These are phyloP conservation scores for Yarrowia sp. DNA, from an alignment of 805 yeast species.

Conservation along the genomic window DNA sequence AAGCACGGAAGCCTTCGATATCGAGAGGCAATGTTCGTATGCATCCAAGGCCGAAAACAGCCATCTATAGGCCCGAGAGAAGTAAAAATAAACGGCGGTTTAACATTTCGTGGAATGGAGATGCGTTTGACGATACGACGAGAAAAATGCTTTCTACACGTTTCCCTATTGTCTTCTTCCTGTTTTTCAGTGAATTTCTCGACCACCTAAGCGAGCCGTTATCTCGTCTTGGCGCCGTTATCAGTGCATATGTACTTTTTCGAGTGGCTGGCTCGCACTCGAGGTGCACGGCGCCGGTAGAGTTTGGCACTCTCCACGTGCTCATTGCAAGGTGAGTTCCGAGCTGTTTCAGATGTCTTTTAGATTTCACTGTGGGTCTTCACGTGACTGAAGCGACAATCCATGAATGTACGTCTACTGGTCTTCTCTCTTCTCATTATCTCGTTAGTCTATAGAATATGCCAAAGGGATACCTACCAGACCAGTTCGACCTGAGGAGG, in stretches of 20 bases:
- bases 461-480: slow-evolving; percentile 2
- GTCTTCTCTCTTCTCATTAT: not conserved
- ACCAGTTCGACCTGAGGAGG: slow-evolving; percentile 1
- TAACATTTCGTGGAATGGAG: not conserved
- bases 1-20: not conserved
- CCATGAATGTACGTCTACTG: not conserved
- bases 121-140: not conserved
- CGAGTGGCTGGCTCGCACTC: slow-evolving; percentile 3
- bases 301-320: slow-evolving; percentile 4
- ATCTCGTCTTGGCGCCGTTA: slow-evolving; percentile 19
- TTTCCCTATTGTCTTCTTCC: too few relatives aligned
- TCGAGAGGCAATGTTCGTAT: not conserved
- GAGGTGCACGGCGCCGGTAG: slow-evolving; percentile 1
- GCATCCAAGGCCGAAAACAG: slow-evolving; percentile 18
- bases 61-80: slow-evolving; percentile 1
- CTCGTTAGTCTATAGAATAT: not conserved
- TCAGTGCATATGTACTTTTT: slow-evolving; percentile 1
- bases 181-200: too few relatives aligned
- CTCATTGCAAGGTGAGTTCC: not conserved
- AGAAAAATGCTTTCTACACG: too few relatives aligned
- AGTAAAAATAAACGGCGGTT: slow-evolving; percentile 13
- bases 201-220: not conserved
- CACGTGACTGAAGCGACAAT: not conserved
- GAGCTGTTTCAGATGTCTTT: not conserved
- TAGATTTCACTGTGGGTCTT: not conserved